A percentile compares a stretch with the other conserved stretches of the same genome.
phyloP scores from a whole-genome alignment of 164 flowering plant genomes.

The Umbilicus rupestris region DNA sequence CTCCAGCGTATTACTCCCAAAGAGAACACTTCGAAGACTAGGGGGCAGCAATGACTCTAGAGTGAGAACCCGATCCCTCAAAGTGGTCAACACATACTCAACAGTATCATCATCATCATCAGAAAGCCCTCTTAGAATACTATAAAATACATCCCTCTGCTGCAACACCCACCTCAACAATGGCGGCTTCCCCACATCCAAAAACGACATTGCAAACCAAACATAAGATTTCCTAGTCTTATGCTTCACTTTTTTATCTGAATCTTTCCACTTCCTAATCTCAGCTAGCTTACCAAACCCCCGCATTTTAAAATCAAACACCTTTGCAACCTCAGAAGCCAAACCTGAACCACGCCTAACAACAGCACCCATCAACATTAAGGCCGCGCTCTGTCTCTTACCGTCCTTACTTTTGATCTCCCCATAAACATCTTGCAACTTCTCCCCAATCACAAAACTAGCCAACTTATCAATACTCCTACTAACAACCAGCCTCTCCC shows the following conservation, averaged over 20 bases:
- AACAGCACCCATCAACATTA: conserved; percentile 55
- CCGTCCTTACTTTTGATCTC: conserved; percentile 63
- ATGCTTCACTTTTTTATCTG: conserved; percentile 27
- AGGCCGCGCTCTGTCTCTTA: conserved; percentile 51
- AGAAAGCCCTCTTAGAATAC: conserved; percentile 70
- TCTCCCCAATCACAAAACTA: conserved; percentile 36
- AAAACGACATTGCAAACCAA: conserved; percentile 82
- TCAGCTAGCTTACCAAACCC: conserved; percentile 48
- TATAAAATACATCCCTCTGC: conserved; percentile 72
- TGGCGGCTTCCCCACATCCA: conserved; percentile 80
- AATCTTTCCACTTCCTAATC: conserved; percentile 21
- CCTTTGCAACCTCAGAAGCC: conserved; percentile 68
- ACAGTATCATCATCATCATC: conserved; percentile 69
- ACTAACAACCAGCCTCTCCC: conserved; percentile 26
- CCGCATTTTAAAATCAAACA: conserved; percentile 60
- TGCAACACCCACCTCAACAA: conserved; percentile 74
- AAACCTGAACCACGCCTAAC: conserved; percentile 78
- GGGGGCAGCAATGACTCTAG: conserved; percentile 69
- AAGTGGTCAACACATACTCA: conserved; percentile 51
- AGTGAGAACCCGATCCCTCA: conserved; percentile 59
- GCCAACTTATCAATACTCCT: conserved; percentile 60
- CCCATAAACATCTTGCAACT: conserved; percentile 50
- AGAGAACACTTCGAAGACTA: conserved; percentile 79
- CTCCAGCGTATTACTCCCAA: conserved; percentile 81
- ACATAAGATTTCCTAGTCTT: conserved; percentile 55